Conservation (phyloP, 495 filamentous ascomycete genomes). For the Elaphomyces granulatus region DNA sequence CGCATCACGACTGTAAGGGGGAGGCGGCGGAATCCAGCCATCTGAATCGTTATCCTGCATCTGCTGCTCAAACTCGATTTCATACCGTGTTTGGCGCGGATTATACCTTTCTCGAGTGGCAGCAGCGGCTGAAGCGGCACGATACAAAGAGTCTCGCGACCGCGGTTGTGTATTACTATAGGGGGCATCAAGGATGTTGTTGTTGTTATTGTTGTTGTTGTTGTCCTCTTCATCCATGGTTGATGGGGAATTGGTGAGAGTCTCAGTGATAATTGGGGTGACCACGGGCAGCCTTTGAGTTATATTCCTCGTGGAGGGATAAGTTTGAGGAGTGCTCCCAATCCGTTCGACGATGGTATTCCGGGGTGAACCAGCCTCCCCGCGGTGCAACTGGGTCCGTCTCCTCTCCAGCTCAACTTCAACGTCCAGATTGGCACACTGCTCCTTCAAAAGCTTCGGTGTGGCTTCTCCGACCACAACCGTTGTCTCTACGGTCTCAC, state of each 20-base stretch:
- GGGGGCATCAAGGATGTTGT: conserved; percentile 28
- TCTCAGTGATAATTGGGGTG: not conserved
- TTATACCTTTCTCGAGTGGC: conserved; percentile 51
- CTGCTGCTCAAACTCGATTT: conserved; percentile 31
- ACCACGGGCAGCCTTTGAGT: not conserved
- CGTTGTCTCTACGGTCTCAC: conserved; percentile 38
- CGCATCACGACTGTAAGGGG: conserved; percentile 62
- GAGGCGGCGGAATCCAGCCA: conserved; percentile 88
- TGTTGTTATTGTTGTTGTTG: not conserved
- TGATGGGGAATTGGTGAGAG: not conserved
- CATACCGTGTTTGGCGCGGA: conserved; percentile 15
- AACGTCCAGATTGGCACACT: conserved; percentile 59
- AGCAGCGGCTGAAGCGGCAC: conserved; percentile 65
- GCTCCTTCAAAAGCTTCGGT: conserved; percentile 57
- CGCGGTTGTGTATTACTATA: conserved; percentile 70
- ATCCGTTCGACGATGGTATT: not conserved
- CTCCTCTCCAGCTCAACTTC: conserved; percentile 72
- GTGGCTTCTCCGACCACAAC: conserved; percentile 63
- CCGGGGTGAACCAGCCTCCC: conserved; percentile 12
- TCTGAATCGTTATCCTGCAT: conserved; percentile 78
- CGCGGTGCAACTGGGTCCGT: conserved; percentile 40
- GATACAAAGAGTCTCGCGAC: conserved; percentile 57
- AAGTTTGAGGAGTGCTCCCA: not conserved
- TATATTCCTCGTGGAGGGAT: not conserved
- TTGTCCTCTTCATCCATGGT: not conserved